Percentiles rank a stretch among this genome's conserved stretches.
Evolutionary conservation across 768 basidiomycete genomes (phyloP).

Genomic region (Strobilomyces dryophilus): DNA sequence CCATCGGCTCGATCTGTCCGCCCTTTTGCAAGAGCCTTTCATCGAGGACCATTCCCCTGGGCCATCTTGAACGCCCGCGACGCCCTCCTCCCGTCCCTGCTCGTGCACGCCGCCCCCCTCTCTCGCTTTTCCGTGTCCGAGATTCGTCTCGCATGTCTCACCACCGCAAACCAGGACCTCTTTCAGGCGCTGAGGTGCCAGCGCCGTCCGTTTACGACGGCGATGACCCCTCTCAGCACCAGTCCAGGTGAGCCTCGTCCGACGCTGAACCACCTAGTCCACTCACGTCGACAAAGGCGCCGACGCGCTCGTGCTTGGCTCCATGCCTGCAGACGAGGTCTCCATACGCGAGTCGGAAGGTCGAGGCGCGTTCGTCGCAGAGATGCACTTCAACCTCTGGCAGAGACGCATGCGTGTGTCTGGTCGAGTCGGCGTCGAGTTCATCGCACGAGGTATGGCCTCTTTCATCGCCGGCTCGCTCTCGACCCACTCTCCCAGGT

Average conservation of each 20-base stretch:
- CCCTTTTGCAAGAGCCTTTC: slow-evolving; percentile 55
- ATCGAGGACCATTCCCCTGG: slow-evolving; percentile 70
- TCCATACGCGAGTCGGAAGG: slow-evolving; percentile 47
- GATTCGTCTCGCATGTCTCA: slow-evolving; percentile 60
- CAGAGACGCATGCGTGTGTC: slow-evolving; percentile 70
- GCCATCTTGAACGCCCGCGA: slow-evolving; percentile 53
- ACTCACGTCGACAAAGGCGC: slow-evolving; percentile 29
- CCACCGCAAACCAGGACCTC: slow-evolving; percentile 19
- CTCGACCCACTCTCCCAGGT: slow-evolving; percentile 6
- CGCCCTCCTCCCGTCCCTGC: slow-evolving; percentile 44
- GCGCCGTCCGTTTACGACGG: not conserved
- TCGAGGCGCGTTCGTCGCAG: slow-evolving; percentile 51
- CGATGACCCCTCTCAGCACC: slow-evolving; percentile 11
- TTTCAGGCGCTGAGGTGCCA: slow-evolving; percentile 24
- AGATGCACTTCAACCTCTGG: slow-evolving; percentile 46
- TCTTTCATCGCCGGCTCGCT: not conserved
- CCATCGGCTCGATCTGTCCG: slow-evolving; percentile 46
- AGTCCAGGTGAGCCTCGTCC: slow-evolving; percentile 5
- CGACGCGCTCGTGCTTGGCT: slow-evolving; percentile 44
- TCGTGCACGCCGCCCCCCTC: slow-evolving; percentile 49
- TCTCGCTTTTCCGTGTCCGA: slow-evolving; percentile 48
- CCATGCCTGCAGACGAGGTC: slow-evolving; percentile 52
- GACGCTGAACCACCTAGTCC: no score
- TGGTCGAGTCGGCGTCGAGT: slow-evolving; percentile 52
- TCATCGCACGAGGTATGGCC: slow-evolving; percentile 52